Base-by-base conservation (phyloP, 495 filamentous ascomycete genomes). In the Penicillium canescens region DNA sequence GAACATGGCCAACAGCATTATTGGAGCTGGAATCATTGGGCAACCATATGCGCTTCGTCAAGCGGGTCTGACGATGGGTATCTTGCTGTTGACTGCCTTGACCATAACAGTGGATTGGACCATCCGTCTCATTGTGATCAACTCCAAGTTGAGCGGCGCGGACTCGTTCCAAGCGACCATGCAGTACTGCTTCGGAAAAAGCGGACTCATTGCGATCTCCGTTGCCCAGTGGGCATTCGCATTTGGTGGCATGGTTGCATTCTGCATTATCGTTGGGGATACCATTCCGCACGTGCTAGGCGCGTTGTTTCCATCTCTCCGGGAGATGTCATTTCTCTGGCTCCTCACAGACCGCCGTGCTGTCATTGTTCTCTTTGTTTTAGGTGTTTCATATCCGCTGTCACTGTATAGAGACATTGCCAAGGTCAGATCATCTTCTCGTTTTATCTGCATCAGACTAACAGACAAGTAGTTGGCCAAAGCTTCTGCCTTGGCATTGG, bases 1-100 rank as follows among this genome's bases (percentile, higher is more conserved):
- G 90, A 98, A 98, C 70, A 98, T 98, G 94, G 92, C 92, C 40
- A 98, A 98, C 68, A 91, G 86, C 57, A 98, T 98, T 61, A 98
- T 98, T 28, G 94, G 94, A 10, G 94, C 94, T 3, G 94, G 94
- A 1, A 98, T 98, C 60, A 98, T 98, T 66, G 94, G 91, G 2
- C 95, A 98, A 69, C 92, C 94, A 8, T 98, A 98, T 72, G 94
- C 94, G 7, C 87, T 98, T 61, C 82, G 84, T 23, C 91, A 98
- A 66, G 92, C 94, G 12, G 94, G 94, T 3, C 78, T 98, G 60
- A 56, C 86, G 1, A 86, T 86, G 42, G 95, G 95, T 0, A 77
- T 93, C 31, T 51, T 93, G 33, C 79, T 98, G 31, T 76, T 98
- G 18, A 69, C 95, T 34, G 79, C 70, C 3, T 76, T 98, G 49